Conservation (phyloP, 768 basidiomycete genomes). For the Phallus indusiatus region DNA sequence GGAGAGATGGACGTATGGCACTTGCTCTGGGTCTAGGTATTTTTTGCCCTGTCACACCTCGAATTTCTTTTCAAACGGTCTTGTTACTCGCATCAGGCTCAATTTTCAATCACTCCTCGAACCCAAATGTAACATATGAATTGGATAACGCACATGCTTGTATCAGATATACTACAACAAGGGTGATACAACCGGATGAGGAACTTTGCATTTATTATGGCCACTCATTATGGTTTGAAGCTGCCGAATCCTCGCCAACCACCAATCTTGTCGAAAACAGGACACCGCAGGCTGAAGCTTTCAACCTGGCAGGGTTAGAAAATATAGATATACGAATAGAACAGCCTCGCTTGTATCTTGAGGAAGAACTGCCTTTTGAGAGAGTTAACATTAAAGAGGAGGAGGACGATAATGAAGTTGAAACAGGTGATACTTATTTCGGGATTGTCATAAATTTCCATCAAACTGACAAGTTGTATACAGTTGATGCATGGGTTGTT, state of each 20-base stretch:
- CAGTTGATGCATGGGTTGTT: constrained; percentile 71
- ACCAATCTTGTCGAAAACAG: constrained; percentile 33
- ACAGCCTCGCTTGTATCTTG: constrained; percentile 39
- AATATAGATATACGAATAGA: constrained; percentile 24
- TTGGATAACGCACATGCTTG: constrained; percentile 44
- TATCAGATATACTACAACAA: constrained; percentile 52
- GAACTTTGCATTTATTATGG: constrained; percentile 79
- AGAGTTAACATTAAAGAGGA: constrained; percentile 47
- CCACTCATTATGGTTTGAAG: constrained; percentile 55
- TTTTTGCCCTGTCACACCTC: constrained; percentile 11
- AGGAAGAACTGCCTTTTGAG: constrained; percentile 57
- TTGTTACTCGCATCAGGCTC: constrained; percentile 41
- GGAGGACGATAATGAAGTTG: constrained; percentile 51
- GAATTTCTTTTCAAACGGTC: not conserved
- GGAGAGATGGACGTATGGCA: constrained; percentile 67
- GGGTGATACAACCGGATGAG: constrained; percentile 46
- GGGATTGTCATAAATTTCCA: not conserved
- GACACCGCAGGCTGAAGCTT: constrained; percentile 17
- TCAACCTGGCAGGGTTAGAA: constrained; percentile 14
- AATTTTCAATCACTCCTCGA: constrained; percentile 67
- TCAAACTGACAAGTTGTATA: not conserved
- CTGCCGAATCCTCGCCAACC: not conserved
- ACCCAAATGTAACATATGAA: constrained; percentile 61
- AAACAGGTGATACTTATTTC: constrained; percentile 34
- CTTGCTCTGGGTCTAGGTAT: constrained; percentile 70